phyloP scores from a whole-genome alignment of 257 asterid species.

The Fraxinus excelsior region DNA sequence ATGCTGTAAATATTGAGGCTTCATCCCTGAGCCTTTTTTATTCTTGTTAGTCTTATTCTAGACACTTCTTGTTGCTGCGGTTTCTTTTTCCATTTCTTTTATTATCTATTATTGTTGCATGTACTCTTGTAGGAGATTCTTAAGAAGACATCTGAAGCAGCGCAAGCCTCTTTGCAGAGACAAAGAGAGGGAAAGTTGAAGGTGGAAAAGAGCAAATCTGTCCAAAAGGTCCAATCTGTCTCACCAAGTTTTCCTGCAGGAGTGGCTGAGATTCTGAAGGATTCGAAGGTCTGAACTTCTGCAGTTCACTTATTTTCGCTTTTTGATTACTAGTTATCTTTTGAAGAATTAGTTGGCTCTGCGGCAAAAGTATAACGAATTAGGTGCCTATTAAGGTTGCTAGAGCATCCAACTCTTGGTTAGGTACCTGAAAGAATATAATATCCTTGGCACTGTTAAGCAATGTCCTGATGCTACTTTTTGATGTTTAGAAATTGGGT shows the following conservation, averaged over 20 bases:
- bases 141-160: constrained; percentile 63
- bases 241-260: constrained; percentile 46
- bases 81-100: constrained; percentile 19
- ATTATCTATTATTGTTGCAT: constrained; percentile 20
- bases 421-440: neutral
- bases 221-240: constrained; percentile 32
- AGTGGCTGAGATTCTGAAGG: constrained; percentile 46
- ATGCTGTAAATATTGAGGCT: constrained; percentile 3
- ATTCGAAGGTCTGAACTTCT: constrained; percentile 44
- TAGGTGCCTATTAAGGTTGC: constrained; percentile 1
- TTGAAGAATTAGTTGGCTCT: constrained; percentile 10
- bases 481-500: neutral
- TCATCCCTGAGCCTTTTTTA: constrained; percentile 18
- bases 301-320: constrained; percentile 5
- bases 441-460: neutral
- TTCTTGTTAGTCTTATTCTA: constrained; percentile 24
- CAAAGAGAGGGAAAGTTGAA: constrained; percentile 43
- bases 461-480: neutral
- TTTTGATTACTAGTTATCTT: neutral
- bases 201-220: constrained; percentile 36
- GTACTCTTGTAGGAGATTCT: constrained; percentile 56
- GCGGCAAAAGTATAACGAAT: constrained; percentile 19
- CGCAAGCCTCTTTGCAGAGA: constrained; percentile 40
- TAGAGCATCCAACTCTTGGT: constrained; percentile 9
- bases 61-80: constrained; percentile 8